Evolutionary conservation across 2,329 filamentous ascomycete genomes (phyloP).

Genomic region (Chaetomium globosum): DNA sequence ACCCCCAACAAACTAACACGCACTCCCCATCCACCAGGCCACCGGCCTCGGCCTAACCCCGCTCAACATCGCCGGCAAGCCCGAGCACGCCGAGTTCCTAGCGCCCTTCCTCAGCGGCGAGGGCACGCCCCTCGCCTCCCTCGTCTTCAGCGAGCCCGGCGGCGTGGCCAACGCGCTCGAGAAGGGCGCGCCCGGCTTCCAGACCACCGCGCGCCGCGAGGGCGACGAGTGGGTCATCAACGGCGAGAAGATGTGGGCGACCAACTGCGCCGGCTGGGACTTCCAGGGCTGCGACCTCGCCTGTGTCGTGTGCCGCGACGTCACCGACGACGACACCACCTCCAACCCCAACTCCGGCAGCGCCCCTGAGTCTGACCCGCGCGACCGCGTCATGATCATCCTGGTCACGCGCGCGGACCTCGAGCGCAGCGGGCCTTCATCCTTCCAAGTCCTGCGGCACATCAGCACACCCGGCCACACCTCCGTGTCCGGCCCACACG

Average conservation of each 20-base stretch:
- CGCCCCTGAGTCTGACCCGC: constrained; percentile 33
- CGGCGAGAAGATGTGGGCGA: constrained; percentile 62
- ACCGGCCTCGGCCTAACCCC: constrained; percentile 57
- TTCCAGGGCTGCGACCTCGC: constrained; percentile 54
- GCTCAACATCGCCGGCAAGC: constrained; percentile 46
- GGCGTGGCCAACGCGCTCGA: constrained; percentile 58
- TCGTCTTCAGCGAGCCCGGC: constrained; percentile 56
- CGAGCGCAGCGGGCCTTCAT: constrained; percentile 46
- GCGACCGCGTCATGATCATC: constrained; percentile 49
- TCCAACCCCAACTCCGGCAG: no score
- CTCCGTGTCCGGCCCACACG: constrained; percentile 53
- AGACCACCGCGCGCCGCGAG: constrained; percentile 52
- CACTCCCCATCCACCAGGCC: constrained; percentile 15
- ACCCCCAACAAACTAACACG: neutral
- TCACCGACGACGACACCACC: constrained; percentile 25
- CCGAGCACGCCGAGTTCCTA: constrained; percentile 36
- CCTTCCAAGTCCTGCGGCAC: constrained; percentile 53
- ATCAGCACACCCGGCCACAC: constrained; percentile 51
- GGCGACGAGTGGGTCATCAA: constrained; percentile 55
- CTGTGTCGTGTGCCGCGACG: constrained; percentile 55
- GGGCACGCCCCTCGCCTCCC: constrained; percentile 52
- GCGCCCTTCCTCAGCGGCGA: constrained; percentile 50
- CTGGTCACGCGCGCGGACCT: constrained; percentile 54
- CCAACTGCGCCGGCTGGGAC: constrained; percentile 58
- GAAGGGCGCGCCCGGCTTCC: constrained; percentile 51